Conservation (phyloP, 768 basidiomycete genomes). For the Mycena olivaceomarginata region DNA sequence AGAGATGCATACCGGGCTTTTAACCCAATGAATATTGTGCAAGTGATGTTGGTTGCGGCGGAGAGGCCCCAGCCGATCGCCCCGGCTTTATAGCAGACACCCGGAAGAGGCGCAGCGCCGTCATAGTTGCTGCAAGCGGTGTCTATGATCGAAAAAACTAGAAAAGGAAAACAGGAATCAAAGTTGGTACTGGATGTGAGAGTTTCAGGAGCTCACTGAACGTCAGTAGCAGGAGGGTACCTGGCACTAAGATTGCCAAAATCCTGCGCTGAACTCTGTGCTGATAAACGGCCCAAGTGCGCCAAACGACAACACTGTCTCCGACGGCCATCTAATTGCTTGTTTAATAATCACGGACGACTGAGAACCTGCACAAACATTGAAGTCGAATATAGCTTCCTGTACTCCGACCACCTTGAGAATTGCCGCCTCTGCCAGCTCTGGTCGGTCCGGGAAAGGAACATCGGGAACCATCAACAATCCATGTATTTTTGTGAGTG, state of each 20-base stretch:
- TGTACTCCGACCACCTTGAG: slow-evolving; percentile 24
- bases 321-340: slow-evolving; percentile 17
- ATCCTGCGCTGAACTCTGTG: background rate
- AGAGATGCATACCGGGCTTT: slow-evolving; percentile 33
- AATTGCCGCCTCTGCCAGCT: slow-evolving; percentile 17
- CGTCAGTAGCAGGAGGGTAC: slow-evolving; percentile 31
- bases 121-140: slow-evolving; percentile 29
- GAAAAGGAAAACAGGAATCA: slow-evolving; percentile 15
- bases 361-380: slow-evolving; percentile 30
- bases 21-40: slow-evolving; percentile 34
- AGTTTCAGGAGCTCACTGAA: slow-evolving; percentile 25
- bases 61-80: slow-evolving; percentile 22
- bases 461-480: slow-evolving; percentile 31
- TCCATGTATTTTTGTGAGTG: slow-evolving; percentile 28
- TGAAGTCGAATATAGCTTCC: slow-evolving; percentile 34
- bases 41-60: slow-evolving; percentile 33
- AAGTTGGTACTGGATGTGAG: slow-evolving; percentile 16
- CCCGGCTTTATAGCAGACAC: slow-evolving; percentile 21
- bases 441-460: slow-evolving; percentile 23
- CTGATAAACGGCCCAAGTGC: background rate
- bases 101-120: slow-evolving; percentile 26
- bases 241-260: slow-evolving; percentile 26
- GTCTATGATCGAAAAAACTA: slow-evolving; percentile 35
- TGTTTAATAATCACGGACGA: slow-evolving; percentile 30
- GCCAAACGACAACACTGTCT: background rate